These are phyloP conservation scores for Sindora glabra DNA, from an alignment of 306 rosid genomes.

Conservation along the genomic window DNA sequence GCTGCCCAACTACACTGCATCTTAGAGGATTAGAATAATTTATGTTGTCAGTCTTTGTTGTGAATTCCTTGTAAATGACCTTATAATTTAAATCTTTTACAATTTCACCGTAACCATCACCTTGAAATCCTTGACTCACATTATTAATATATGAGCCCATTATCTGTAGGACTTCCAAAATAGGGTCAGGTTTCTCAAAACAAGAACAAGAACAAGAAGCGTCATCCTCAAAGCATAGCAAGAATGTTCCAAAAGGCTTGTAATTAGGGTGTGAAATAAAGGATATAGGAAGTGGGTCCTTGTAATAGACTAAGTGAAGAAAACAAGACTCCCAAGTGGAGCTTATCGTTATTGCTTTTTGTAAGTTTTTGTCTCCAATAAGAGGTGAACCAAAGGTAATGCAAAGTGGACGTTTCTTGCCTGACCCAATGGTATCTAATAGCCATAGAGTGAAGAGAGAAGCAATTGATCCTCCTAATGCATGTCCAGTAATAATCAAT, in stretches of 20 bases:
- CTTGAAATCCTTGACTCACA: neutral
- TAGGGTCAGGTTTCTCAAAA: conserved; percentile 33
- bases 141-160: neutral
- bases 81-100: conserved; percentile 15
- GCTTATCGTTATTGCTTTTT: conserved; percentile 29
- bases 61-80: conserved; percentile 9
- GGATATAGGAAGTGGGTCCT: conserved; percentile 34
- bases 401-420: conserved; percentile 45
- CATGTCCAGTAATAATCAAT: conserved; percentile 52
- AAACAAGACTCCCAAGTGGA: conserved; percentile 61
- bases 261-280: neutral
- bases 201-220: conserved; percentile 46
- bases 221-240: conserved; percentile 33
- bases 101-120: conserved; percentile 23
- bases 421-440: conserved; percentile 23
- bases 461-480: conserved; percentile 64
- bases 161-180: conserved; percentile 16
- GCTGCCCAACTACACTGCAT: conserved; percentile 30
- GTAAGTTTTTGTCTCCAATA: conserved; percentile 35
- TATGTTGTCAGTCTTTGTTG: neutral
- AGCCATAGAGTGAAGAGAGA: conserved; percentile 57
- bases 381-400: conserved; percentile 76
- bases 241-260: conserved; percentile 62
- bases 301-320: conserved; percentile 41
- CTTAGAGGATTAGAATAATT: conserved; percentile 5